Conservation (phyloP, 805 yeast species). For the Candida pseudofarinosa region DNA sequence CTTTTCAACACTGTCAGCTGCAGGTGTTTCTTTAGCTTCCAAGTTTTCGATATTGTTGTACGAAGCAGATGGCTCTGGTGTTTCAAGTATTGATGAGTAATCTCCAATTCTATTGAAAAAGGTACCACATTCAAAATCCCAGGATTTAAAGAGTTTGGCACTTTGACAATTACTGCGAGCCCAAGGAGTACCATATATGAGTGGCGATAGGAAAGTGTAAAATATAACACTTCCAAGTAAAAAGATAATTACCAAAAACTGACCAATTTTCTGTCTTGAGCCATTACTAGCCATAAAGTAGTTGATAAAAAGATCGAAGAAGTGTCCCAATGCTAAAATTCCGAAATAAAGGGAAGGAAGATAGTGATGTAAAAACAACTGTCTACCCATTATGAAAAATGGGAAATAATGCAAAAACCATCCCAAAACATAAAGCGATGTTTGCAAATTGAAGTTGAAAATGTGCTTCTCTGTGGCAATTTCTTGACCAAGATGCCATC, state of each 20-base stretch:
- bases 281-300: slow-evolving; percentile 35
- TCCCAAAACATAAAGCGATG: slow-evolving; percentile 59
- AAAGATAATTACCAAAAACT: slow-evolving; percentile 44
- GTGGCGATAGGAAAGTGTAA: slow-evolving; percentile 62
- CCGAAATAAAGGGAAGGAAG: slow-evolving; percentile 91
- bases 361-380: slow-evolving; percentile 89
- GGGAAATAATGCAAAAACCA: slow-evolving; percentile 73
- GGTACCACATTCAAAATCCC: slow-evolving; percentile 86
- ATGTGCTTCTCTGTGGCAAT: slow-evolving; percentile 50
- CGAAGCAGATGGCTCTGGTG: slow-evolving; percentile 11
- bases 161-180: slow-evolving; percentile 60
- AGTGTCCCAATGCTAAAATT: slow-evolving; percentile 69
- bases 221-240: slow-evolving; percentile 48
- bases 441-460: slow-evolving; percentile 62
- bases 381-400: slow-evolving; percentile 86
- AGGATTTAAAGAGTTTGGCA: slow-evolving; percentile 55
- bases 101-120: slow-evolving; percentile 37
- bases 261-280: slow-evolving; percentile 43
- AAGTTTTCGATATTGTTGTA: slow-evolving; percentile 11
- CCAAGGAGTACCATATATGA: slow-evolving; percentile 81
- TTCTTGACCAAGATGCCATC: slow-evolving; percentile 56
- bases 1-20: slow-evolving; percentile 3
- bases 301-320: slow-evolving; percentile 47
- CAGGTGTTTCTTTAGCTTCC: slow-evolving; percentile 23
- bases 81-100: slow-evolving; percentile 13